phyloP scores from a whole-genome alignment of 495 filamentous ascomycete genomes.

The Penicillium argentinense region DNA sequence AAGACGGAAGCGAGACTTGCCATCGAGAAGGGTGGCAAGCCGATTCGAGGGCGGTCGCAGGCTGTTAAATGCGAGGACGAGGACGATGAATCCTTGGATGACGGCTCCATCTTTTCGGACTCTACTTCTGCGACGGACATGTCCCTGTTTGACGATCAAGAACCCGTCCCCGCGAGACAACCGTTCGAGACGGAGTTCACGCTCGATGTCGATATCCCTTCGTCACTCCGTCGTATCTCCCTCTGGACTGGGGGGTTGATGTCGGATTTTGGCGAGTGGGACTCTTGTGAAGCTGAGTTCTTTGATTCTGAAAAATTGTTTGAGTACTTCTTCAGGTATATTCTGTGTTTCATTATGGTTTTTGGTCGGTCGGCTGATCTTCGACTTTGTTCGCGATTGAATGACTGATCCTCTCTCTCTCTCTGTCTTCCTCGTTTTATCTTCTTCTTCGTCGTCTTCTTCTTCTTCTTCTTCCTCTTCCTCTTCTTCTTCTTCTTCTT shows the following conservation, averaged over 20 bases:
- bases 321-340: neutral
- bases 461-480: neutral
- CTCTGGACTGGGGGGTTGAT: neutral
- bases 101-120: neutral
- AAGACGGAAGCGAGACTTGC: conserved; percentile 1
- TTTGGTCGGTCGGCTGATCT: neutral
- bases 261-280: neutral
- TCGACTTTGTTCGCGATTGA: neutral
- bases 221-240: neutral
- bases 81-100: neutral
- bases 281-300: neutral
- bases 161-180: neutral
- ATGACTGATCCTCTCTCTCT: neutral
- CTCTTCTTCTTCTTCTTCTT: too few relatives aligned
- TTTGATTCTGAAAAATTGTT: neutral
- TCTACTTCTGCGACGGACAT: conserved; percentile 1
- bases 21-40: neutral
- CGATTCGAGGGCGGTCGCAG: neutral
- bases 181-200: neutral
- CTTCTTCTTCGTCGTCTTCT: neutral
- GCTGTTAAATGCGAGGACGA: neutral
- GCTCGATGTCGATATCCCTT: neutral
- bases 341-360: neutral
- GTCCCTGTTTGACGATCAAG: neutral
- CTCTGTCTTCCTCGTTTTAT: neutral